Conservation (phyloP, 208 protist species). For the Endotrypanum monterogeii region DNA sequence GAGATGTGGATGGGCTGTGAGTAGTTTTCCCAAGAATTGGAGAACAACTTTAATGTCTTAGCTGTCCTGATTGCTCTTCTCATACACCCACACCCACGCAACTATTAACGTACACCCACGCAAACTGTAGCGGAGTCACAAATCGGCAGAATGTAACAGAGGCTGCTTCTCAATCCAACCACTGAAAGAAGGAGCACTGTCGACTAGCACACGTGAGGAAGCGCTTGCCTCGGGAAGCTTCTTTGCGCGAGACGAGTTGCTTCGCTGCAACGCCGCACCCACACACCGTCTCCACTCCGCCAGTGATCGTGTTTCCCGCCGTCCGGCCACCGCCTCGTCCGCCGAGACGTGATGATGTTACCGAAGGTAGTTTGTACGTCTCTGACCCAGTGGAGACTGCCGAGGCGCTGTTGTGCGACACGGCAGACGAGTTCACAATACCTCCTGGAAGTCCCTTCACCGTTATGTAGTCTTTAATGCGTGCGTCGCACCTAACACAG, state of each 20-base stretch:
- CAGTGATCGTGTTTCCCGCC: background rate
- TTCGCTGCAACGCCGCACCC: constrained; percentile 64
- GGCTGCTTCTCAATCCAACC: constrained; percentile 49
- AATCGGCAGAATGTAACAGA: background rate
- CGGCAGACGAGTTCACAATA: constrained; percentile 1
- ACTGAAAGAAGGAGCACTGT: constrained; percentile 84
- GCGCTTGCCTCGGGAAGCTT: constrained; percentile 59
- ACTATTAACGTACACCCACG: background rate
- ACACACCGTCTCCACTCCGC: constrained; percentile 36
- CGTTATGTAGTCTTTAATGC: constrained; percentile 78
- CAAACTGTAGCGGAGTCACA: background rate
- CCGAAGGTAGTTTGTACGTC: constrained; percentile 58
- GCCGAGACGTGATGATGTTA: constrained; percentile 13
- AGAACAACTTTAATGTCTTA: constrained; percentile 2
- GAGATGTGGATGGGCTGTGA: background rate
- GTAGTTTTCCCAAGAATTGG: background rate
- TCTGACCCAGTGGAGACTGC: background rate
- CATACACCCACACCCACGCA: background rate
- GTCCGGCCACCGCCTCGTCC: constrained; percentile 10
- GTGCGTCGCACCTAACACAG: constrained; percentile 80
- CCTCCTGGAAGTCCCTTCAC: constrained; percentile 42
- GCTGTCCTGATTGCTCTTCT: background rate
- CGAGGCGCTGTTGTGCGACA: background rate
- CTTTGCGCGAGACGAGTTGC: constrained; percentile 77
- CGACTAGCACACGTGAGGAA: constrained; percentile 76